A percentile compares a stretch with the other conserved stretches of the same genome.
Conservation (phyloP, 2,329 filamentous ascomycete genomes). For the Scedosporium boydii region DNA sequence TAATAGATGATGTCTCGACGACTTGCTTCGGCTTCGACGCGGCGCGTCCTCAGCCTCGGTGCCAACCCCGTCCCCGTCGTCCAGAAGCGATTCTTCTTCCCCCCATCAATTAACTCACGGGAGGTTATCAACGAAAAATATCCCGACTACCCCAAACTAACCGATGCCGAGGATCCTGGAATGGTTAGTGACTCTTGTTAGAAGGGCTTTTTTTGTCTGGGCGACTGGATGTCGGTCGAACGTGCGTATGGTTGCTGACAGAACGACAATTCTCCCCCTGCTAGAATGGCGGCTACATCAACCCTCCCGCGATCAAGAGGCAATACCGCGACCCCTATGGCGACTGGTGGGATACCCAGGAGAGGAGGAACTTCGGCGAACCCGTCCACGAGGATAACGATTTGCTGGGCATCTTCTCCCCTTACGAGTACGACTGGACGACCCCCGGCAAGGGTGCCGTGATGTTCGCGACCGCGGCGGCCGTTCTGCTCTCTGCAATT, state of each 20-base stretch:
- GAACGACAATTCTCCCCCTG: conserved; percentile 9
- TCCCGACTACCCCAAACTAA: conserved; percentile 35
- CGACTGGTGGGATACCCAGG: conserved; percentile 96
- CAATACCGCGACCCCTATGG: conserved; percentile 87
- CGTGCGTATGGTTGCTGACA: too few relatives aligned
- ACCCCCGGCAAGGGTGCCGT: conserved; percentile 59
- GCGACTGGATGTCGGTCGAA: too few relatives aligned
- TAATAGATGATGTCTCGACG: conserved; percentile 51
- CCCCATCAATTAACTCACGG: conserved; percentile 35
- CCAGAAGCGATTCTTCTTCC: conserved; percentile 49
- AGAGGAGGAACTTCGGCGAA: conserved; percentile 93
- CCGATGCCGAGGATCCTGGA: conserved; percentile 54
- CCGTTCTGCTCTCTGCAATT: conserved; percentile 51
- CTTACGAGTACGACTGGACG: conserved; percentile 79
- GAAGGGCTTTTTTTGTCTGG: too few relatives aligned
- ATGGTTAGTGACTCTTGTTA: conserved; percentile 43
- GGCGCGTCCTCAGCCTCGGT: conserved; percentile 17
- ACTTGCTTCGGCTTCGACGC: conserved; percentile 35
- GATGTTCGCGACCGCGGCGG: conserved; percentile 60
- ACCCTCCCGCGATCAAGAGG: conserved; percentile 72
- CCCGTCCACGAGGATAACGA: conserved; percentile 96
- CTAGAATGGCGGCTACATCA: conserved; percentile 77
- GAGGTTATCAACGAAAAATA: conserved; percentile 42
- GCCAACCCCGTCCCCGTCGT: conserved; percentile 34
- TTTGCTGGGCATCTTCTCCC: conserved; percentile 78